Evolutionary conservation across 2,329 filamentous ascomycete species (phyloP), one percentile per base, ranked within the genome.

Genomic region (Sclerotinia borealis): DNA sequence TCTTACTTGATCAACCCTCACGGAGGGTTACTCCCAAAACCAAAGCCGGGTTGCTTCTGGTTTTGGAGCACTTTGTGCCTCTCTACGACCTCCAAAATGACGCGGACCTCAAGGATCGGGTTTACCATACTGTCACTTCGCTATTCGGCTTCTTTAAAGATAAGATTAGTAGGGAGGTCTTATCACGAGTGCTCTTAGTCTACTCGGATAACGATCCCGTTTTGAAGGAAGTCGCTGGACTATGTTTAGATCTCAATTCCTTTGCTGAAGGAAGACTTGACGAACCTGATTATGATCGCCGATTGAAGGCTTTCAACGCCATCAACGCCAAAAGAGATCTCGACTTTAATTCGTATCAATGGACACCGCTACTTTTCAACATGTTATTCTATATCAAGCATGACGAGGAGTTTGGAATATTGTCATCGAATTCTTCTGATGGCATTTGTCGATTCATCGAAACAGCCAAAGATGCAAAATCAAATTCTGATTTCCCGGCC

Each of bases 131-230:
- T 0, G 77, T 95, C 11, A 88, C 90, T 4, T 87, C 90, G 0
- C 82, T 98, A 39, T 98, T 96, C 73, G 90, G 91, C 61, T 96
- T 93, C 74, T 93, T 98, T 79, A 91, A 87, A 70, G 93, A 98
- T 74, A 83, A 87, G 49, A 79, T 85, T 49, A 96, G 92, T 72
- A 84, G 95, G 61, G 81, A 87, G 66, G 81, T 91, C 0, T 78
- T 98, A 34, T 90, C 89, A 19, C 81, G 86, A 50, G 88, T 96
- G 4, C 77, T 98, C 9, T 76, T 81, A 17, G 87, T 88, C 22
- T 86, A 96, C 65, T 86, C 91, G 1, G 77, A 81, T 9, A 84
- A 85, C 51, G 85, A 91, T 64, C 69, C 81, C 5, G 80, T 83
- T 0, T 78, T 93, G 0, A 73, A 78, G 29, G 81, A 86, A 60